Evolutionary conservation across 306 rosid species (phyloP).

Genomic region (Echinosophora koreensis): DNA sequence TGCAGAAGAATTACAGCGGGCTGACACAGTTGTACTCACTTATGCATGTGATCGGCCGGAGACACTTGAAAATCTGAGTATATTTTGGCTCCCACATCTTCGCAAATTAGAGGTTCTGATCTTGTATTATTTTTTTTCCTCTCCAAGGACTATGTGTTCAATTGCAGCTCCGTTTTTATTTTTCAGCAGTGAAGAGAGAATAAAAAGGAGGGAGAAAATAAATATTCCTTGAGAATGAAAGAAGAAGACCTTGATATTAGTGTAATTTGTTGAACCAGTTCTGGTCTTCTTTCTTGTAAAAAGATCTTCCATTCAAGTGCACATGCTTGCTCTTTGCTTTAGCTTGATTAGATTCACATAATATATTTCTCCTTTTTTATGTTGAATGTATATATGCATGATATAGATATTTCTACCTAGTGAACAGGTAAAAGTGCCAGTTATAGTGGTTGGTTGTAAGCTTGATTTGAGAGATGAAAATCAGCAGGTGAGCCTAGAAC

Average conservation of each 20-base stretch:
- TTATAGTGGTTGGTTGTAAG: slow-evolving; percentile 95
- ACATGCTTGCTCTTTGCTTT: not conserved
- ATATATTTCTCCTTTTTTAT: not conserved
- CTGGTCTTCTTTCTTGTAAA: not conserved
- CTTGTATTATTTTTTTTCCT: not conserved
- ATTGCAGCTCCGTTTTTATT: not conserved
- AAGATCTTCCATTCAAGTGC: slow-evolving; percentile 6
- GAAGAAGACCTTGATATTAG: not conserved
- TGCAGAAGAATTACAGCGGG: slow-evolving; percentile 91
- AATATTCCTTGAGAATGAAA: not conserved
- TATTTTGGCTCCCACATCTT: slow-evolving; percentile 94
- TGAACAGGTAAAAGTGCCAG: slow-evolving; percentile 93
- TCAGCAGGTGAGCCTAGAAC: slow-evolving; percentile 91
- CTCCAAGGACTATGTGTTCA: not conserved
- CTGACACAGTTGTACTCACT: slow-evolving; percentile 94
- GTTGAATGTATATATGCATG: slow-evolving; percentile 28
- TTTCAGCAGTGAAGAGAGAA: slow-evolving; percentile 12
- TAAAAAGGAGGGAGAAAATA: not conserved
- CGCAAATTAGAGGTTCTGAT: slow-evolving; percentile 85
- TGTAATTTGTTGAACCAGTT: slow-evolving; percentile 17
- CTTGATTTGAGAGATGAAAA: slow-evolving; percentile 96
- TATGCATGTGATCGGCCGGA: slow-evolving; percentile 93
- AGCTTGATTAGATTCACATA: not conserved
- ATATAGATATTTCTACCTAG: slow-evolving; percentile 38
- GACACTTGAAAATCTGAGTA: slow-evolving; percentile 83